Evolutionary conservation across 139 green algal species (phyloP), one percentile per base, ranked within the genome.

Genomic region (Chlamydomonas asymmetrica): DNA sequence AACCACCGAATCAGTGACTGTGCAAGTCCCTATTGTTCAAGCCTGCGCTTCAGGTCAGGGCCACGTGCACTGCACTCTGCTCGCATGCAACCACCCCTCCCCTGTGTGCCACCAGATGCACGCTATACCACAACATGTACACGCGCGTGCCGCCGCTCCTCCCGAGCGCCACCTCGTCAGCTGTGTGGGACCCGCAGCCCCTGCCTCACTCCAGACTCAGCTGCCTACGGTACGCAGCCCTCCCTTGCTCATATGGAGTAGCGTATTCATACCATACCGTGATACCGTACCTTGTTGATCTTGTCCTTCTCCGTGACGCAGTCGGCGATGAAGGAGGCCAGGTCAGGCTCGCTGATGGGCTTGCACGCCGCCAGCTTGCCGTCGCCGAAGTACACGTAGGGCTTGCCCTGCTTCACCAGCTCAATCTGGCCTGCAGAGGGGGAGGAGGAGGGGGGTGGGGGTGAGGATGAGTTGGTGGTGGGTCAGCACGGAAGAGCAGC

Each of bases 361-460:
- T 99, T 99, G 92, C 97, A 99, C 31, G 86, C 87, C 0, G 93
- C 94, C 70, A 99, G 89, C 64, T 86, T 88, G 73, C 97, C 97
- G 81, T 99, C 96, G 27, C 97, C 97, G 89, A 99, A 99, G 92
- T 98, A 98, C 54, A 99, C 94, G 84, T 98, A 99, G 4, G 97
- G 96, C 66, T 94, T 94, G 35, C 97, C 97, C 27, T 91, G 83
- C 84, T 97, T 97, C 43, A 98, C 91, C 31, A 93, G 82, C 75
- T 97, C 81, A n/a, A 98, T 65, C 61, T 78, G 57, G 16, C 35
- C 35, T n/a, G n/a, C n/a, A n/a, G n/a, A n/a, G n/a, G n/a, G n/a
- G n/a, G n/a, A n/a, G n/a, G n/a, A n/a, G n/a, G n/a, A n/a, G n/a
- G 25, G 25, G 61, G 35, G 20, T 32, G 9, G 5, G 63, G 5